Conservation (phyloP, 768 basidiomycete genomes). For the Kwoniella sp. region DNA sequence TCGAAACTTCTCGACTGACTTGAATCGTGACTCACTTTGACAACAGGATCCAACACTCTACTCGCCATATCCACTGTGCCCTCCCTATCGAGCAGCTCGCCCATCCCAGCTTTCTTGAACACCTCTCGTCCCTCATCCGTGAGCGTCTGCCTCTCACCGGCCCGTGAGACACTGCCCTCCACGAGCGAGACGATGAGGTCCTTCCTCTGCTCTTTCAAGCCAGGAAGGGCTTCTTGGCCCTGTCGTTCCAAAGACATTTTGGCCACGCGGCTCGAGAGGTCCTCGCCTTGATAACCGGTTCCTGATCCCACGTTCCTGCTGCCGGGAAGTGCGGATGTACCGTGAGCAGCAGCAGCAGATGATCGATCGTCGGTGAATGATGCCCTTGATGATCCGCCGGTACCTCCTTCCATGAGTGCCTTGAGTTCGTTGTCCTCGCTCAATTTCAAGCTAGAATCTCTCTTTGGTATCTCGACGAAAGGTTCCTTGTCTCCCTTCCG, state of each 20-base stretch:
- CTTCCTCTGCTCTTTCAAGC: slow-evolving; percentile 30
- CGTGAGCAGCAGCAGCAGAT: no score
- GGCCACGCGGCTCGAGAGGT: not conserved
- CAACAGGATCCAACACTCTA: slow-evolving; percentile 47
- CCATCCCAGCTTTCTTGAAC: slow-evolving; percentile 43
- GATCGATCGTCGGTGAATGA: not conserved
- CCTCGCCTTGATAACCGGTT: not conserved
- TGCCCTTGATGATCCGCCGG: not conserved
- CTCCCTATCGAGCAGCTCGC: slow-evolving; percentile 22
- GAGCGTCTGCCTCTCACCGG: slow-evolving; percentile 18
- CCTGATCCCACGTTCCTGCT: no score
- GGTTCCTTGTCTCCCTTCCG: not conserved
- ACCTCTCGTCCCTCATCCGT: slow-evolving; percentile 13
- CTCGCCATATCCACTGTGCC: slow-evolving; percentile 48
- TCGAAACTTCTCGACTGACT: not conserved
- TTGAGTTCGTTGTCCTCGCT: not conserved
- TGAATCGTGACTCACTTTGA: slow-evolving; percentile 41
- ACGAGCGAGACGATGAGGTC: slow-evolving; percentile 23
- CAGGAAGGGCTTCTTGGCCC: not conserved
- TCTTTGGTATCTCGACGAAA: slow-evolving; percentile 13
- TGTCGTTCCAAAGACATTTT: not conserved
- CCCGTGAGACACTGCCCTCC: not conserved
- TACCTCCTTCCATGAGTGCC: not conserved
- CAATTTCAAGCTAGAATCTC: slow-evolving; percentile 8
- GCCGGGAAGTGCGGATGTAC: no score